Conservation (phyloP, 129 eudicot species). For the Tagetes patula region DNA sequence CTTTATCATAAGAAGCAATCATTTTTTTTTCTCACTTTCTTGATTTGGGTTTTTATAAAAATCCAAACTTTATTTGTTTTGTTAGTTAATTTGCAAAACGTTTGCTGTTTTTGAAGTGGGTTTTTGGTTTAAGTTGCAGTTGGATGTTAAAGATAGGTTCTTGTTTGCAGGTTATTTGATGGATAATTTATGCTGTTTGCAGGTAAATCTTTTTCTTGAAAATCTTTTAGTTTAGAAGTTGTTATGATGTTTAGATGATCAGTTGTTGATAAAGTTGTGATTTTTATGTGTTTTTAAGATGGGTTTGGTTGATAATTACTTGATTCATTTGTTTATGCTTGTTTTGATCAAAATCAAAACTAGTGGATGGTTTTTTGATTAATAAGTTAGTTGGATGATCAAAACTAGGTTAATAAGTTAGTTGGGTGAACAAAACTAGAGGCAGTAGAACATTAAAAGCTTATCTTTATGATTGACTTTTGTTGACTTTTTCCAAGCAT, state of each 20-base stretch:
- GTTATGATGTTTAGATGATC: constrained; percentile 17
- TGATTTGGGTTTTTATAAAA: constrained; percentile 17
- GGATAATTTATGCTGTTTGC: constrained; percentile 52
- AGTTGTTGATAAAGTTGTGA: neutral
- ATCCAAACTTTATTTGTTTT: neutral
- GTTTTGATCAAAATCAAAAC: neutral
- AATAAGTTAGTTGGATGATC: constrained; percentile 2
- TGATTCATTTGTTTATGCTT: constrained; percentile 1
- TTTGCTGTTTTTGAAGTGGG: constrained; percentile 31
- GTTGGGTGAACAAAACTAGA: neutral
- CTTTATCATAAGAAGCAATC: constrained; percentile 27
- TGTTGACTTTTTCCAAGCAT: constrained; percentile 6
- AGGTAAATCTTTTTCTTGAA: constrained; percentile 36
- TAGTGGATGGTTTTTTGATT: neutral
- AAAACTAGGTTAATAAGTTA: constrained; percentile 4
- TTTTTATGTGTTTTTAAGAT: neutral
- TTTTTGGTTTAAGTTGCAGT: constrained; percentile 23
- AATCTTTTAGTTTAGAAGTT: constrained; percentile 1
- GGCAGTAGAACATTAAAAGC: constrained; percentile 7
- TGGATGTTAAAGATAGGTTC: constrained; percentile 38
- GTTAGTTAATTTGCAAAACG: constrained; percentile 13
- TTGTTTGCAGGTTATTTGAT: constrained; percentile 37
- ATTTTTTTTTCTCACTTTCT: constrained; percentile 13
- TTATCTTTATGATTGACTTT: constrained; percentile 12
- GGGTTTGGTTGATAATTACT: constrained; percentile 17